phyloP scores from a whole-genome alignment of 495 filamentous ascomycete genomes.

The Penicillium alfredii region DNA sequence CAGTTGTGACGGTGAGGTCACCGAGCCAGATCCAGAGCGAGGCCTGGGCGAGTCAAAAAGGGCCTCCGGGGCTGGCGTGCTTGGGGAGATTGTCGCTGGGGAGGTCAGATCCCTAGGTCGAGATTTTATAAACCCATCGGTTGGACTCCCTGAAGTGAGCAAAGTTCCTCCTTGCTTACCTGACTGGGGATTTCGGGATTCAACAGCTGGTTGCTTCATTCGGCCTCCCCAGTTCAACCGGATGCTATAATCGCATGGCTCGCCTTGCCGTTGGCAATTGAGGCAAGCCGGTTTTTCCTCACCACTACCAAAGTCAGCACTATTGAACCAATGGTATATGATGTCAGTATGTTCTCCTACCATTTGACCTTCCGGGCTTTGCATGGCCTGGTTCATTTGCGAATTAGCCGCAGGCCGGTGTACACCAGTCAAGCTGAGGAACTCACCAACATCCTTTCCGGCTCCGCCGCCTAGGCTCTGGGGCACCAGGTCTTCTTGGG shows the following conservation, averaged over 20 bases:
- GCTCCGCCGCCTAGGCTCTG: conserved; percentile 65
- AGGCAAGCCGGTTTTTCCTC: conserved; percentile 73
- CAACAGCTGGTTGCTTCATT: conserved; percentile 36
- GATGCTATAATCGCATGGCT: conserved; percentile 81
- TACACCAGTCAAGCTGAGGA: no score
- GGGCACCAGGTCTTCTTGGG: conserved; percentile 58
- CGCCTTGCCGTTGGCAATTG: conserved; percentile 71
- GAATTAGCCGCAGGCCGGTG: no score
- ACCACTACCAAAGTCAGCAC: conserved; percentile 39
- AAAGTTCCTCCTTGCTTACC: conserved; percentile 22
- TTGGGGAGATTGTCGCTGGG: conserved; percentile 14
- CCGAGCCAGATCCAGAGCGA: conserved; percentile 17
- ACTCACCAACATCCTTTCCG: conserved; percentile 83
- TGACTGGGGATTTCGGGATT: conserved; percentile 33
- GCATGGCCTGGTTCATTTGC: no score
- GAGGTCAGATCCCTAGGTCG: conserved; percentile 11
- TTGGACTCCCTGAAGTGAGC: conserved; percentile 9
- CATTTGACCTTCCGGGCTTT: conserved; percentile 86
- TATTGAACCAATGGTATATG: no score
- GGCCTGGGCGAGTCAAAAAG: conserved; percentile 26
- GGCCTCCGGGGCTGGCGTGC: conserved; percentile 8
- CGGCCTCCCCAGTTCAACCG: conserved; percentile 80
- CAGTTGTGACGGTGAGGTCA: conserved; percentile 14
- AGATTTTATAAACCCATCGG: conserved; percentile 16
- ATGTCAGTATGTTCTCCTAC: conserved; percentile 29